phyloP scores from a whole-genome alignment of 768 basidiomycete genomes.

The Lactarius evosmus region DNA sequence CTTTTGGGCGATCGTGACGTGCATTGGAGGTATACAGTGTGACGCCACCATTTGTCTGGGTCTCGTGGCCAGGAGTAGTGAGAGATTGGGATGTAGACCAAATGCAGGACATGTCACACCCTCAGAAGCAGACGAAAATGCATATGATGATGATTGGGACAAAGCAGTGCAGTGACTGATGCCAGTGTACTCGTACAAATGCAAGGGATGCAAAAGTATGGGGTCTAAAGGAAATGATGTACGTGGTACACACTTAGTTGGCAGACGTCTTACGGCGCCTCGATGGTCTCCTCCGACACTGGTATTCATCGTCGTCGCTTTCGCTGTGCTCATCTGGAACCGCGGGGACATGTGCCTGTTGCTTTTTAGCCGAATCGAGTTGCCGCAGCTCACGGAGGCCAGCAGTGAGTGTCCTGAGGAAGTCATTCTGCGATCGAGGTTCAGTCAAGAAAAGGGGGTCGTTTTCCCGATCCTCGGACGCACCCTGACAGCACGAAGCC shows the following conservation, averaged over 20 bases:
- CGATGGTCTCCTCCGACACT: constrained; percentile 33
- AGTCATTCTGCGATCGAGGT: constrained; percentile 51
- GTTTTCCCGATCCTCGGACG: constrained; percentile 19
- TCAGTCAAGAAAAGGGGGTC: constrained; percentile 9
- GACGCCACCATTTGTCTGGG: not conserved
- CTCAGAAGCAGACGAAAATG: not conserved
- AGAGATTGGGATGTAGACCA: not conserved
- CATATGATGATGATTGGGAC: not conserved
- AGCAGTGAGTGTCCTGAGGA: constrained; percentile 58
- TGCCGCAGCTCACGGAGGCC: constrained; percentile 61
- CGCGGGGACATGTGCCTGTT: constrained; percentile 42
- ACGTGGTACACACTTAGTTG: not conserved
- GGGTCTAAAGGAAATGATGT: not conserved
- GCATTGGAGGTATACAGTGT: constrained; percentile 25
- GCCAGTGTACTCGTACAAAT: constrained; percentile 1
- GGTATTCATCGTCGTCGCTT: constrained; percentile 55
- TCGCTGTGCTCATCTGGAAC: constrained; percentile 44
- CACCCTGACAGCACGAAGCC: constrained; percentile 59
- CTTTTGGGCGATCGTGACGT: constrained; percentile 34
- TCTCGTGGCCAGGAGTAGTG: not conserved
- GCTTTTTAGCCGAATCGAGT: constrained; percentile 51
- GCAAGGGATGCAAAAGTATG: constrained; percentile 3
- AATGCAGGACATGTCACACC: not conserved
- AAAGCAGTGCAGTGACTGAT: not conserved
- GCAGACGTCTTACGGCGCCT: constrained; percentile 29